A percentile compares a stretch with the other conserved stretches of the same genome.
phyloP scores from a whole-genome alignment of 257 asterid species.

The Datura wrightii region DNA sequence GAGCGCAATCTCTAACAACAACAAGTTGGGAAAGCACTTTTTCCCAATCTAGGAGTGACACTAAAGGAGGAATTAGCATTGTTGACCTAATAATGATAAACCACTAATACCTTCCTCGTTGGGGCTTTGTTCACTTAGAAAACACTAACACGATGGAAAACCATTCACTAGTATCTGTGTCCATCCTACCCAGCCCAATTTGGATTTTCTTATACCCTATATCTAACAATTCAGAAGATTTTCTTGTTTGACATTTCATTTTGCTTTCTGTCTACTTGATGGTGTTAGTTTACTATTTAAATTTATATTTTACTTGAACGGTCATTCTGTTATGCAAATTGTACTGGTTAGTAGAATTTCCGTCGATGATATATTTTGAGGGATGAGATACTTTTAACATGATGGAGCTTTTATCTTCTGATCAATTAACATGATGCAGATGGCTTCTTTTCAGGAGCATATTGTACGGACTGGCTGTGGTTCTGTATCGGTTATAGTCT shows the following conservation, averaged over 20 bases:
- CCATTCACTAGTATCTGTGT: neutral
- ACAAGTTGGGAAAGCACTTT: neutral
- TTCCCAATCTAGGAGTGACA: neutral
- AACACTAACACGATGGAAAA: neutral
- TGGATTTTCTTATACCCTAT: neutral
- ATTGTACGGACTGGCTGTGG: slow-evolving; percentile 70
- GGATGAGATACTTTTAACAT: neutral
- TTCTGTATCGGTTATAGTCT: slow-evolving; percentile 83
- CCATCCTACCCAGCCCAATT: neutral
- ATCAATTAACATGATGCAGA: slow-evolving; percentile 12
- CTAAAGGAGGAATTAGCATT: neutral
- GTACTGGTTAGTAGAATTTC: neutral
- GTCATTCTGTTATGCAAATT: neutral
- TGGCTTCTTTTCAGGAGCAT: slow-evolving; percentile 73
- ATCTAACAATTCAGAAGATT: neutral
- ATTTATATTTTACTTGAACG: neutral
- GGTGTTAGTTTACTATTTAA: neutral
- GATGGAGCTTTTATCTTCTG: neutral
- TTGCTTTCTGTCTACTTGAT: neutral
- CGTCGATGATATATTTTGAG: neutral
- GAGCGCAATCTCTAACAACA: neutral
- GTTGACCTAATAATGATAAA: neutral
- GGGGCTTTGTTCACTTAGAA: neutral
- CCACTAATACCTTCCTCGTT: neutral
- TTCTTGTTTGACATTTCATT: slow-evolving; percentile 18